Evolutionary conservation across 257 asterid species (phyloP), one percentile per base, ranked within the genome.

Genomic region (Solanum chaucha): DNA sequence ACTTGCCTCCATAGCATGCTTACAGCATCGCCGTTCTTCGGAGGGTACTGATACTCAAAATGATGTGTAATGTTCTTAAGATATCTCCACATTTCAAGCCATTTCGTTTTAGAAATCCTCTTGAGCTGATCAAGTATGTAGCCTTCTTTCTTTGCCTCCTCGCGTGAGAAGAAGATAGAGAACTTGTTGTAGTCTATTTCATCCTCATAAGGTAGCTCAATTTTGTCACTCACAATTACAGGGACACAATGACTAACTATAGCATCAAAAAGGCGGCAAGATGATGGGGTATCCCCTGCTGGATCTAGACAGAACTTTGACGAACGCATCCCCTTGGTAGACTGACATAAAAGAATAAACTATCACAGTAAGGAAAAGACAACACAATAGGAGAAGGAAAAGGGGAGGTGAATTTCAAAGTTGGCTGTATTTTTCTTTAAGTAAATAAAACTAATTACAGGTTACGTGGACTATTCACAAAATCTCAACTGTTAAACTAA

Each of bases 251-350:
- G 98, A 92, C 97, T 97, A 59, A 95, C 98, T 22, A 97, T 94
- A 34, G 98, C 96, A 90, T 97, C 99, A 71, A 97, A 97, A 64
- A 97, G 95, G 59, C 98, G 99, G 85, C 99, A 97, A 36, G 99
- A 97, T 83, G 99, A 97, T 48, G 99, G 99, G 9, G 98, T 97
- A 91, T 97, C 99, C 2, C 99, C 99, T 2, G 98, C 99, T 13
- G 98, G 98, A 82, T 97, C 90, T 64, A 97, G 92, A 86, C 99
- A 97, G 85, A 95, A 97, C 91, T 97, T 97, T 30, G 99, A 95
- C 11, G 92, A 89, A 8, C 94, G 98, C 99, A 97, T 97, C 86
- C 95, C 97, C 55, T 89, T 92, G 40, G 93, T 88, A 67, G 99
- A 97, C 99, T 97, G 86, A 87, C 48, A 86, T 83, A 34, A 90